These are phyloP conservation scores for Eremothecium sinecaudum DNA, from an alignment of 1,139 yeast genomes.

Conservation along the genomic window DNA sequence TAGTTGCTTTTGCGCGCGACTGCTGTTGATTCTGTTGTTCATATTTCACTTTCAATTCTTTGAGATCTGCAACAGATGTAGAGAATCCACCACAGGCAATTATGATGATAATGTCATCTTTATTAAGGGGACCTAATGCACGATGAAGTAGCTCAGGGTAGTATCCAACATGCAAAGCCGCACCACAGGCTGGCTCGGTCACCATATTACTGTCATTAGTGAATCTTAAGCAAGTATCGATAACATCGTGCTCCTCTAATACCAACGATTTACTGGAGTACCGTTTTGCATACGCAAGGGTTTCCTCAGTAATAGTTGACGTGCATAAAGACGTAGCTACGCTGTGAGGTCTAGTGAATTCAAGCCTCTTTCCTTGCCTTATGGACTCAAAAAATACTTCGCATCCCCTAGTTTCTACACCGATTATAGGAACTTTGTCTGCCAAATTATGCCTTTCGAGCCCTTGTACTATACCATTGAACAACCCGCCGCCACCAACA, in stretches of 20 bases:
- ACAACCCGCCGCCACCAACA: constrained; percentile 71
- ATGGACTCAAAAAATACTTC: constrained; percentile 48
- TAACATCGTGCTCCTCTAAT: constrained; percentile 48
- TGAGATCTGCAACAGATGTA: constrained; percentile 33
- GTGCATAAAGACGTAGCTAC: constrained; percentile 57
- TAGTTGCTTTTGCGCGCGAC: too few species aligned
- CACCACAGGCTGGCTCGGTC: constrained; percentile 74
- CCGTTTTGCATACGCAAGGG: constrained; percentile 37
- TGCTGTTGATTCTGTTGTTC: too few species aligned
- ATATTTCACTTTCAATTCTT: neutral
- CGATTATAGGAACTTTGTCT: constrained; percentile 38
- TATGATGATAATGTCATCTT: constrained; percentile 45
- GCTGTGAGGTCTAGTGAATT: constrained; percentile 40
- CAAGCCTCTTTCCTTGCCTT: constrained; percentile 37
- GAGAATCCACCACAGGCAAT: constrained; percentile 62
- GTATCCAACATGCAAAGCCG: constrained; percentile 48
- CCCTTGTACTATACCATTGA: constrained; percentile 54
- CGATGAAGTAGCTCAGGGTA: constrained; percentile 32
- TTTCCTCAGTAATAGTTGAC: constrained; percentile 41
- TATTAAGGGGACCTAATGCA: constrained; percentile 28
- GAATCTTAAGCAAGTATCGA: constrained; percentile 42
- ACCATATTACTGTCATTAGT: constrained; percentile 42
- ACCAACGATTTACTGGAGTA: constrained; percentile 37
- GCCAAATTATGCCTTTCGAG: constrained; percentile 36
- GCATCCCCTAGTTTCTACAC: constrained; percentile 54